A percentile compares a stretch with the other conserved stretches of the same genome.
Conservation (phyloP, 1,284 basidiomycete species). For the Austroboletus niveus region DNA sequence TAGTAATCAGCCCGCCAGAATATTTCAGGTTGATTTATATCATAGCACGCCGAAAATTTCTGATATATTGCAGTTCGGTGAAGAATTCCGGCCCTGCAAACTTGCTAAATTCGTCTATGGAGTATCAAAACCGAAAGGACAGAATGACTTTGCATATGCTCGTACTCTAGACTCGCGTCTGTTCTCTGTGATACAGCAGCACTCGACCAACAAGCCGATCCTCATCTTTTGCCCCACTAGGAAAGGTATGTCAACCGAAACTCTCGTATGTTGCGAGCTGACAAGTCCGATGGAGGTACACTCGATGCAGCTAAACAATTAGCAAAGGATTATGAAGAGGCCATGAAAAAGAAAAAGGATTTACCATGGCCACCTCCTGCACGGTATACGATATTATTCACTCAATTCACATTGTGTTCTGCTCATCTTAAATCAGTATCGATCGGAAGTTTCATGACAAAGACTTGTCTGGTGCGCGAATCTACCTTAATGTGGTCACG, state of each 20-base stretch:
- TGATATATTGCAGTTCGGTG: constrained; percentile 75
- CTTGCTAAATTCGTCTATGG: constrained; percentile 72
- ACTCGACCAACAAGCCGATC: constrained; percentile 76
- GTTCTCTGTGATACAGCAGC: constrained; percentile 65
- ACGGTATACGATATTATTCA: constrained; percentile 42
- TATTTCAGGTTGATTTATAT: constrained; percentile 62
- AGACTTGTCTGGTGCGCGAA: constrained; percentile 51
- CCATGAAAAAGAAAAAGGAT: constrained; percentile 44
- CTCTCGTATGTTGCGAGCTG: neutral
- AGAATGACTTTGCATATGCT: constrained; percentile 82
- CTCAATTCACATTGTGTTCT: neutral
- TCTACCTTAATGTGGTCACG: neutral
- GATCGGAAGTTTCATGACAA: constrained; percentile 59
- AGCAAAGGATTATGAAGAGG: constrained; percentile 65
- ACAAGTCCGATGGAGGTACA: constrained; percentile 41
- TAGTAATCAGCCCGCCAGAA: constrained; percentile 50
- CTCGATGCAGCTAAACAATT: constrained; percentile 72
- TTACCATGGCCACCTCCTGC: constrained; percentile 65
- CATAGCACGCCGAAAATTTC: neutral
- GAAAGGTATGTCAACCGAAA: constrained; percentile 51
- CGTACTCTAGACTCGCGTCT: constrained; percentile 74
- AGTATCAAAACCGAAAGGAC: constrained; percentile 52
- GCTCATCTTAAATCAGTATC: constrained; percentile 39
- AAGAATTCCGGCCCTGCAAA: constrained; percentile 86
- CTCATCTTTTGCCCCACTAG: constrained; percentile 86